Evolutionary conservation across 805 yeast species (phyloP), one percentile per base, ranked within the genome.

Genomic region (Candida gorgasii): DNA sequence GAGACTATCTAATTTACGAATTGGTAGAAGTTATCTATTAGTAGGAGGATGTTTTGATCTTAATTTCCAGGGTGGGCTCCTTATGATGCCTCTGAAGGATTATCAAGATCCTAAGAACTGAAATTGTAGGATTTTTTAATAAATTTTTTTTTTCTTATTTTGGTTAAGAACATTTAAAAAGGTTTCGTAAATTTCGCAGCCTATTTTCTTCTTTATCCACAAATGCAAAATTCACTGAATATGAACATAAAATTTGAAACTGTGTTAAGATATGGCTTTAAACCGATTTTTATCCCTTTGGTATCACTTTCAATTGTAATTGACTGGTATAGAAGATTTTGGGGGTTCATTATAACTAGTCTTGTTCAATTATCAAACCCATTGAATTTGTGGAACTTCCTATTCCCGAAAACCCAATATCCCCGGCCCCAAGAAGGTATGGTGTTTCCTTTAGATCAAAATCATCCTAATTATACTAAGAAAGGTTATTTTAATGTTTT

Each of bases 271-370:
- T 11, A 23, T 13, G 3, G 6, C 4, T 36, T 26, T 13, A 37
- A 37, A 13, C 17, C 30, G 2, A 12, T 36, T 5, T 13, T 45
- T 22, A 17, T 45, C 8, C 44, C 45, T 3, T n/a, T 30, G 15
- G 32, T 45, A 17, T 32, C 46, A 8, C 2, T 42, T 7, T 2
- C 13, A 7, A 31, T 42, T 18, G 11, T 38, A 2, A 4, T 39
- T 2, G 43, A 39, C n/a, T 45, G 48, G 48, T 45, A 45, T 35
- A 29, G 14, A 15, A 42, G 42, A n/a, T 27, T 45, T 37, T 42
- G 45, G 45, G n/a, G 15, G 16, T 38, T 37, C 15, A 8, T 37
- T 20, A 13, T 26, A 4, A 5, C 16, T 3, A 26, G 20, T 6
- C 27, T 42, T 13, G 14, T 20, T 7, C 23, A 23, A 15, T 36